phyloP scores from a whole-genome alignment of 306 rosid species.

The Mucuna pruriens region DNA sequence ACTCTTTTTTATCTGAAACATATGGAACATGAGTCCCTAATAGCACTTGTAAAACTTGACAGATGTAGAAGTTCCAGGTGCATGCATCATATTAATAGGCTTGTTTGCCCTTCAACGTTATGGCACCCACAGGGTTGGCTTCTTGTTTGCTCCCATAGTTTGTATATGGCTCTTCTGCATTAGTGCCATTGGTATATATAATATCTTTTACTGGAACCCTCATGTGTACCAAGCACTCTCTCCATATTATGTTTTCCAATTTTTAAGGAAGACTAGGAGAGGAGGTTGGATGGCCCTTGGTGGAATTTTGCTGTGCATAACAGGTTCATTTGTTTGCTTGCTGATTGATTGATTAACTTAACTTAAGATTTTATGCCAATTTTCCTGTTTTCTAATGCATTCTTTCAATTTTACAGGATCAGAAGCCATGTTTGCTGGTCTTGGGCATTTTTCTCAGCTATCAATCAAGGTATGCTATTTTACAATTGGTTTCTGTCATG shows the following conservation, averaged over 20 bases:
- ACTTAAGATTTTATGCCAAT: conserved; percentile 25
- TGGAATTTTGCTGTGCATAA: conserved; percentile 88
- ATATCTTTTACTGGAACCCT: conserved; percentile 76
- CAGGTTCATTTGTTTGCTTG: conserved; percentile 57
- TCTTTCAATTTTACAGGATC: conserved; percentile 60
- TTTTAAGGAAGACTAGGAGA: conserved; percentile 68
- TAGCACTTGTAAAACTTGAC: conserved; percentile 41
- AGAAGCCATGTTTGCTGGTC: conserved; percentile 99
- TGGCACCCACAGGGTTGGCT: conserved; percentile 94
- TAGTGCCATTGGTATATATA: conserved; percentile 81
- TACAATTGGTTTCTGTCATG: background rate
- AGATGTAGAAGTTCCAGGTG: conserved; percentile 85
- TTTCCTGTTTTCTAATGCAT: conserved; percentile 28
- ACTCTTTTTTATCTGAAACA: conserved; percentile 22
- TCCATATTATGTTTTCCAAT: conserved; percentile 72
- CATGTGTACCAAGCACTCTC: conserved; percentile 75
- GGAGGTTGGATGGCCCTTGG: conserved; percentile 95
- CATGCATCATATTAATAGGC: conserved; percentile 75
- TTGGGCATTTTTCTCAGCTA: conserved; percentile 94
- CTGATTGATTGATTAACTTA: conserved; percentile 28
- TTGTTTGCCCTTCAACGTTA: conserved; percentile 95
- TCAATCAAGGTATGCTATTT: conserved; percentile 73
- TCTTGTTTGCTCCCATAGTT: conserved; percentile 91
- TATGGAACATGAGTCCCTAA: conserved; percentile 1
- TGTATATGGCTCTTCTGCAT: conserved; percentile 88